phyloP scores from a whole-genome alignment of 2,329 filamentous ascomycete genomes.

The Colletotrichum tabaci region DNA sequence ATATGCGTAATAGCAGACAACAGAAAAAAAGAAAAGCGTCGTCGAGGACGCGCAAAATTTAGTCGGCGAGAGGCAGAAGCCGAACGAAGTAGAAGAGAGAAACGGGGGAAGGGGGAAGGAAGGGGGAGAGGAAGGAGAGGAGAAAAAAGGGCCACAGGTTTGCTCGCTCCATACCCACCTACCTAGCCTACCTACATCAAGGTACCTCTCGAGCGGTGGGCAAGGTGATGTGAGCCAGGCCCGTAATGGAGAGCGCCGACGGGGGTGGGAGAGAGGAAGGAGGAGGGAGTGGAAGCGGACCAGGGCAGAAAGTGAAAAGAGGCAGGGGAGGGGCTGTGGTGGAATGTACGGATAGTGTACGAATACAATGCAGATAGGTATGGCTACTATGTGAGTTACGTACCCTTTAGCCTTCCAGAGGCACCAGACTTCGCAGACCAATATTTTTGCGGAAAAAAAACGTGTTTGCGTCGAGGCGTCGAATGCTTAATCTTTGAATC shows the following conservation, averaged over 20 bases:
- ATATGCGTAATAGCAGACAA: conserved; percentile 4
- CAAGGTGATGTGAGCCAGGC: conserved; percentile 25
- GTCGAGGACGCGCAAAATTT: conserved; percentile 32
- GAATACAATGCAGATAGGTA: background rate
- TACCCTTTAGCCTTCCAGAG: conserved; percentile 13
- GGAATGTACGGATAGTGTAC: background rate
- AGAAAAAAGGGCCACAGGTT: conserved; percentile 10
- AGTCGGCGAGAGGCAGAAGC: conserved; percentile 6
- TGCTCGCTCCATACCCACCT: conserved; percentile 8
- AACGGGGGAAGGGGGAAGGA: conserved; percentile 29
- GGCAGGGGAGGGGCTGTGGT: background rate
- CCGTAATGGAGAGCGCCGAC: conserved; percentile 20
- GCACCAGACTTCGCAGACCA: background rate
- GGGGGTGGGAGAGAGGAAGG: conserved; percentile 13
- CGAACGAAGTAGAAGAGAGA: conserved; percentile 25
- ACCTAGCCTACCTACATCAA: conserved; percentile 9
- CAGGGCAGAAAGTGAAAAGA: conserved; percentile 22
- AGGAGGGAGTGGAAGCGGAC: conserved; percentile 23
- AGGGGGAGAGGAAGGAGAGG: conserved; percentile 36
- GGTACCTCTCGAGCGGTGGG: conserved; percentile 27
- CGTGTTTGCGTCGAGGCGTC: background rate
- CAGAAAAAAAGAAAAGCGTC: conserved; percentile 22
- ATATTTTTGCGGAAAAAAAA: background rate
- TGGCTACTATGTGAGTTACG: background rate
- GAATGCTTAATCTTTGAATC: background rate